Evolutionary conservation across 2,329 filamentous ascomycete species (phyloP), one percentile per base, ranked within the genome.

Genomic region (Lecanicillium sp.): DNA sequence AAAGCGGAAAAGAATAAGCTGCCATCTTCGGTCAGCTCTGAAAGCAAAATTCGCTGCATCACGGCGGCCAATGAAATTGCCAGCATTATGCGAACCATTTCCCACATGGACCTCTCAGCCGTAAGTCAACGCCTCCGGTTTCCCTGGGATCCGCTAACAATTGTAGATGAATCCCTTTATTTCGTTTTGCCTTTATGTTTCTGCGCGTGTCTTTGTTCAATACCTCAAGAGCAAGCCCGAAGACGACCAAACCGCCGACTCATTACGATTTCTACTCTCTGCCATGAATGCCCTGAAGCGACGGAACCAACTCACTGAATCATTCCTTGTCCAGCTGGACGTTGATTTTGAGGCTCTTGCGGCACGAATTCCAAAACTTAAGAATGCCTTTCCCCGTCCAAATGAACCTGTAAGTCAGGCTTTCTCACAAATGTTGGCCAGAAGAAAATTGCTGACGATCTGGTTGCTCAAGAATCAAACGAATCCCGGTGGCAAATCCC

Each of bases 101-200:
- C 87, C 37, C 89, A 95, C 57, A 71, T 90, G 56, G 92, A 98
- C 56, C 68, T 95, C 37, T 78, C 85, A 33, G 65, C 75, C 43
- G 89, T 95, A 73, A 64, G 85, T 56, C 12, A 3, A 9, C 7
- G 12, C 22, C 22, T 11, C 11, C 12, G 17, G 32, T 3, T 35
- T 30, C 12, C 4, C 32, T n/a, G 14, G 15, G 15, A 33, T 11
- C 29, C n/a, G 29, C 48, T 58, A 42, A 63, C 42, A 37, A 34
- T 5, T 2, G 11, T 44, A 95, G 87, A 86, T 95, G 77, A 95
- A 95, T 49, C 87, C 90, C 0, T 96, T 95, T 57, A 83, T 94
- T 51, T 88, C 87, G 0, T 96, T 96, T 60, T 95, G 88, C 54
- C 73, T 98, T 31, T 96, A 95, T 51, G 89, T 96, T n/a, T 84